Evolutionary conservation across 306 rosid genomes (phyloP), one percentile per base, ranked within the genome.

Genomic region (Psophocarpus tetragonolobus): DNA sequence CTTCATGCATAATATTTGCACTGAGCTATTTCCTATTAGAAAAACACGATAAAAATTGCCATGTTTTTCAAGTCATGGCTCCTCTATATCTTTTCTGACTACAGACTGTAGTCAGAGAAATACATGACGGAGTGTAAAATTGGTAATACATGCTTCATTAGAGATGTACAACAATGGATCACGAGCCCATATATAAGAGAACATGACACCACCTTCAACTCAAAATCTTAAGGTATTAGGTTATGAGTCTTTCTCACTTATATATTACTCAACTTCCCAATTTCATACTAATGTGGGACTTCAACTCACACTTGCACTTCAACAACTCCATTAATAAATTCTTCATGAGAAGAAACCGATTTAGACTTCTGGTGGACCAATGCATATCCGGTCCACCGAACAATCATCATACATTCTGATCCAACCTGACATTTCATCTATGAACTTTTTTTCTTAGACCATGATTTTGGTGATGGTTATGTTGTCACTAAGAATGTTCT

Each of bases 21-120:
- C 97, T 0, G 94, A 77, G 72, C 94, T 89, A 30, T 91, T n/a
- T 20, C 94, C 97, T 0, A 89, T 84, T 2, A 91, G 94, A 58
- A 91, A 91, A 26, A 89, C 75, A 0, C 92, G 88, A 42, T 23
- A 4, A 35, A 91, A 89, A 53, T 91, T 84, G 0, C 81, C 90
- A 15, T 30, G 45, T 1, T 56, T 64, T 3, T 1, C 6, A 1
- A 89, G 82, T 88, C 83, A 82, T 0, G 88, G 36, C 35, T 64
- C 84, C 27, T 50, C 4, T 1, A 56, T 29, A 1, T 84, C 42
- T 0, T 71, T 82, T 30, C 1, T 66, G 4, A 88, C 86, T 4
- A 81, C 6, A 0, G 80, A 77, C 0, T 70, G 74, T 0, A 91
- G 68, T 94, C 97, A 89, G 47, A 71, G 76, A 26, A 91, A 88